phyloP scores from a whole-genome alignment of 2,329 filamentous ascomycete genomes.

The Hymenoscyphus fraxineus region DNA sequence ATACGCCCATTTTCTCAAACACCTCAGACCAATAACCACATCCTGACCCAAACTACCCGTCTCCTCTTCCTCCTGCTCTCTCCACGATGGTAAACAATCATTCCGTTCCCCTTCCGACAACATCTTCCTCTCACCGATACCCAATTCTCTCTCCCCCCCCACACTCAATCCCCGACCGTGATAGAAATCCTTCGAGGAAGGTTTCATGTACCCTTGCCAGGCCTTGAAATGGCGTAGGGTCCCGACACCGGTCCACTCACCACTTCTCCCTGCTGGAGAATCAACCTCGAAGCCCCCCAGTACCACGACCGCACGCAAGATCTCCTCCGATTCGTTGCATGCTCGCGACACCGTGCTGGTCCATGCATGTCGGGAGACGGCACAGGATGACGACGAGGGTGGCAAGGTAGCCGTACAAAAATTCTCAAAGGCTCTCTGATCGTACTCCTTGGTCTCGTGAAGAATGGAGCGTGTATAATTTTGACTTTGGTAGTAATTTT shows the following conservation, averaged over 20 bases:
- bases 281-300: neutral
- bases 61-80: conserved; percentile 10
- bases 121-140: neutral
- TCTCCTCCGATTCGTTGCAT: conserved; percentile 9
- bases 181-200: neutral
- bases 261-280: neutral
- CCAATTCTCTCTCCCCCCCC: conserved; percentile 2
- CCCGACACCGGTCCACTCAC: conserved; percentile 1
- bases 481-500: neutral
- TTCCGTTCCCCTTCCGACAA: neutral
- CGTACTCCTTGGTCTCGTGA: neutral
- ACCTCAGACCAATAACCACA: conserved; percentile 5
- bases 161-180: neutral
- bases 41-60: conserved; percentile 4
- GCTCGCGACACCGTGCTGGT: conserved; percentile 1
- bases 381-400: conserved; percentile 2
- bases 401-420: conserved; percentile 10
- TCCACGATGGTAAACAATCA: conserved; percentile 7
- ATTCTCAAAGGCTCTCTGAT: conserved; percentile 5
- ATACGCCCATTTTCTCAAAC: conserved; percentile 9
- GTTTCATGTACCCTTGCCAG: conserved; percentile 10
- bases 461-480: neutral
- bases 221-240: conserved; percentile 9
- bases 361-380: conserved; percentile 3
- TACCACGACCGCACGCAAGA: conserved; percentile 2